Base-by-base conservation (phyloP, 306 rosid genomes). In the Gynostemma pentaphyllum region DNA sequence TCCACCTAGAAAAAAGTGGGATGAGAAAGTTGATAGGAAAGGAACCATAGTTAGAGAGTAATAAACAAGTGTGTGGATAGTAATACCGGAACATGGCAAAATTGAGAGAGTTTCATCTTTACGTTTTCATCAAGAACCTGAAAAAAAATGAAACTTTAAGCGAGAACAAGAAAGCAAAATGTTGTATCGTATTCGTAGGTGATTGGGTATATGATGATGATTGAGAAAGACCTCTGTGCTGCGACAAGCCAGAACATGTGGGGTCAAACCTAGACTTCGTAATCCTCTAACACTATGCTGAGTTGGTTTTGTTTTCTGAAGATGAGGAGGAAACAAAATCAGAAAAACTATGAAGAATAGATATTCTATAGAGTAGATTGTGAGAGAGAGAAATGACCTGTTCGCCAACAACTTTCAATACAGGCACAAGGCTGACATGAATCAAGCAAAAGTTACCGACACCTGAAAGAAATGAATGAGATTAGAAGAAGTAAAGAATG, bases 1-100 rank as follows among this genome's bases (percentile, higher is more conserved):
- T 87, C 81, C 42, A 70, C 74, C 98, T 92, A 87, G 74, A 79
- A 60, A 70, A 68, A 24, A 44, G 12, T 67, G 45, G 45, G 32
- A 19, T 34, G 27, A 49, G 11, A 39, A 15, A 47, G 3, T 14
- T 30, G 19, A 4, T 16, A 37, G 41, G 49, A 23, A 26, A 7
- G 12, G 7, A 22, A 26, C 11, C 21, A 36, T 45, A 46, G 1
- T 5, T 26, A 15, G 45, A 59, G 36, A 76, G 68, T 57, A 51
- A 23, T 26, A 23, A 23, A 55, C 47, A 13, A 47, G 39, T 39
- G 34, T 18, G 22, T 44, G 11, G 0, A 45, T 7, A 37, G 16
- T 45, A 67, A 57, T 86, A 92, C 98, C 76, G 90, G 95, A 61
- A 92, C 96, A 62, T 92, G 95, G 81, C 96, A 92, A 74, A 92